phyloP scores from a whole-genome alignment of 1,139 yeast species.

The Yarrowia galli region DNA sequence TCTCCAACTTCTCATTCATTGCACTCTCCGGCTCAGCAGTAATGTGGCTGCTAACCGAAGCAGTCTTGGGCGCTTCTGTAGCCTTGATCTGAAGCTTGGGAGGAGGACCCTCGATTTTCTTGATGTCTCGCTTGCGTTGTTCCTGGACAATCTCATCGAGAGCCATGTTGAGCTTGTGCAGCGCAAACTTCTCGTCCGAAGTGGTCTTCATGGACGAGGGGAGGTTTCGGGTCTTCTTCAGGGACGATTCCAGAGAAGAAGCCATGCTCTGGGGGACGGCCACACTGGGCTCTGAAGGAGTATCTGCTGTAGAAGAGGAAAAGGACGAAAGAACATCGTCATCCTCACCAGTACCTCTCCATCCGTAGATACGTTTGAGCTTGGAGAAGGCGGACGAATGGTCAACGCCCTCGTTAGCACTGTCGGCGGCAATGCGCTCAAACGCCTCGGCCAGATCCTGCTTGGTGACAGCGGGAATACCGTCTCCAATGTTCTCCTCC shows the following conservation, averaged over 20 bases:
- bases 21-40: slow-evolving; percentile 26
- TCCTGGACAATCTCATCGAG: slow-evolving; percentile 47
- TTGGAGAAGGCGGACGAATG: slow-evolving; percentile 45
- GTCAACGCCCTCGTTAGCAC: slow-evolving; percentile 43
- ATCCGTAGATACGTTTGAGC: slow-evolving; percentile 48
- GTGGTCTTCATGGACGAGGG: slow-evolving; percentile 39
- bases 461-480: slow-evolving; percentile 51
- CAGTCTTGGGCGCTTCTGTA: background rate
- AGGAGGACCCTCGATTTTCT: slow-evolving; percentile 26
- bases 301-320: slow-evolving; percentile 16
- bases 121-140: slow-evolving; percentile 13
- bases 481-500: slow-evolving; percentile 52
- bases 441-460: slow-evolving; percentile 53
- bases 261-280: slow-evolving; percentile 27
- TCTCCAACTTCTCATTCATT: slow-evolving; percentile 23
- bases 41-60: slow-evolving; percentile 11
- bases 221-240: slow-evolving; percentile 27
- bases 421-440: slow-evolving; percentile 49
- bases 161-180: slow-evolving; percentile 48
- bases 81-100: background rate
- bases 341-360: slow-evolving; percentile 46
- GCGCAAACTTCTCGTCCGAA: slow-evolving; percentile 43
- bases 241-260: slow-evolving; percentile 41
- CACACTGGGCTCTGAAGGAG: slow-evolving; percentile 18
- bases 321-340: slow-evolving; percentile 27